Conservation (phyloP, 2,329 filamentous ascomycete genomes). For the Sporothrix dimorphospora region DNA sequence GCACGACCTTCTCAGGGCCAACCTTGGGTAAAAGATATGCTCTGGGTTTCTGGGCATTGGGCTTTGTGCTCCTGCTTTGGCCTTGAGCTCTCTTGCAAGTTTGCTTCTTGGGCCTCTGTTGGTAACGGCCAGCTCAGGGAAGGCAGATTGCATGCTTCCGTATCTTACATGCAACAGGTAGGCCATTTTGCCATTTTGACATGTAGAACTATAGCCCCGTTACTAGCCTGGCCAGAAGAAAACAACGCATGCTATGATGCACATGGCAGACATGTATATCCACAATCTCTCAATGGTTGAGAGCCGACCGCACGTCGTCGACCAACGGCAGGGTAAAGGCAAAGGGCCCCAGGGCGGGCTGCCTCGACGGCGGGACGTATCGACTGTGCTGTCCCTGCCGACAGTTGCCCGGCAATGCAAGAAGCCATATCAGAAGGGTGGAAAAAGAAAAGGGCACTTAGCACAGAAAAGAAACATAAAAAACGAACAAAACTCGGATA, state of each 20-base stretch:
- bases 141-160: not conserved
- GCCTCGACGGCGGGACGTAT: not conserved
- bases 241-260: not conserved
- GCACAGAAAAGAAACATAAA: not conserved
- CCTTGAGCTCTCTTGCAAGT: not conserved
- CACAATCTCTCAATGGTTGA: not conserved
- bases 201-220: too few relatives aligned
- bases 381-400: not conserved
- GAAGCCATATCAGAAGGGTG: not conserved
- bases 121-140: not conserved
- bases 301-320: not conserved
- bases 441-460: not conserved
- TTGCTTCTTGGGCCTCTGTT: not conserved
- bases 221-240: not conserved
- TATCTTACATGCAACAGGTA: too few relatives aligned
- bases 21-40: not conserved
- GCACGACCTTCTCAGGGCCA: not conserved
- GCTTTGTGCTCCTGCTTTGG: not conserved
- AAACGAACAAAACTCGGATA: not conserved
- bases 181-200: too few relatives aligned
- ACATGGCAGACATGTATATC: slow-evolving; percentile 1
- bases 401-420: slow-evolving; percentile 13
- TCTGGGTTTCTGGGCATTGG: not conserved
- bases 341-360: not conserved
- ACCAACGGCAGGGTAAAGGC: not conserved